Base-by-base conservation (phyloP, 208 protist genomes). In the Trypanosoma theileri region DNA sequence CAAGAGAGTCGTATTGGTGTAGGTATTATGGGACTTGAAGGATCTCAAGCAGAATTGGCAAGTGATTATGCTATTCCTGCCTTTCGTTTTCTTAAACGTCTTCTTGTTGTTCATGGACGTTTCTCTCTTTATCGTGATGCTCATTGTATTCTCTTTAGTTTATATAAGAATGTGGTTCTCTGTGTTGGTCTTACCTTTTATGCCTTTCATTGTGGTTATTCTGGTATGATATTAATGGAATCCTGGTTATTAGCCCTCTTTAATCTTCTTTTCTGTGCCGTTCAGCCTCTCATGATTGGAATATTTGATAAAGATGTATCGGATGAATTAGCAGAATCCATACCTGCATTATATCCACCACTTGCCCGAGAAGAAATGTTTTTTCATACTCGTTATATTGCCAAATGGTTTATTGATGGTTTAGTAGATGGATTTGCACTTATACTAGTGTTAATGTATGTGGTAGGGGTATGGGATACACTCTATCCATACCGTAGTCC, bases 161-260 rank as follows among this genome's bases (percentile, higher is more conserved):
- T 99, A 74, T 99, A 99, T 82, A 99, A 99, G 84, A 99, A 99
- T 69, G 76, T 98, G 12, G 77, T 87, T 9, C 71, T 99, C 35
- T 77, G 92, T 21, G 63, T 97, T 14, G 73, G 82, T 11, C 88
- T 95, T 57, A 85, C 96, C 35, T 81, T 69, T 42, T 98, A 95
- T 72, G 63, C 65, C 55, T 86, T 88, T 56, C 97, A 81, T 73
- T 72, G 67, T 44, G 86, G 79, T 44, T 98, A 88, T 78, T 96
- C 94, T 2, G 96, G 89, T n/a, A 70, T 86, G 71, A 24, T 85
- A 21, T 75, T 95, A 51, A 86, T 93, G 59, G 89, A 96, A 63
- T 86, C 83, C 24, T 97, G 91, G 91, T 63, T 95, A 52, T 59
- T 95, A 10, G 74, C 81, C 1, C 69, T 96, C 58, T 94, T 83